These are phyloP conservation scores for Pseudoturritis turrita DNA, from an alignment of 345 rosid species.

Conservation along the genomic window DNA sequence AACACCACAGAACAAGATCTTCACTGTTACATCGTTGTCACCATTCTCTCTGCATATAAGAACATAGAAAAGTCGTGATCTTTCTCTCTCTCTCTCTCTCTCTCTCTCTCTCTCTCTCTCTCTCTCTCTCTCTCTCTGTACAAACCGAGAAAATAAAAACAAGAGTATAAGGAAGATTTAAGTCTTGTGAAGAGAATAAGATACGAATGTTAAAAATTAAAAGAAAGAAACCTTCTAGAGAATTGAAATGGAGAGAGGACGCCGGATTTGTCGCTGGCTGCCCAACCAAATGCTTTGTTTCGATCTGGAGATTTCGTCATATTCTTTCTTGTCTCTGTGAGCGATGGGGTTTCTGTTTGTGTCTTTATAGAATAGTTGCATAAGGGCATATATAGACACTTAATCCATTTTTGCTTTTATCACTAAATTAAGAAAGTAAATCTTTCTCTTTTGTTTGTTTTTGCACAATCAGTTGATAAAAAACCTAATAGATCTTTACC, in stretches of 20 bases:
- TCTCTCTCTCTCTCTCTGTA: background rate
- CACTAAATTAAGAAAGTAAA: background rate
- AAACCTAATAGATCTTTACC: background rate
- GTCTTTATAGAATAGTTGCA: background rate
- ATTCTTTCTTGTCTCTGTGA: background rate
- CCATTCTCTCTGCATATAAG: conserved; percentile 55
- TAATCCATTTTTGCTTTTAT: background rate
- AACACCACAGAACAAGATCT: conserved; percentile 71
- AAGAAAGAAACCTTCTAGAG: conserved; percentile 33
- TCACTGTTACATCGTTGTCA: conserved; percentile 59
- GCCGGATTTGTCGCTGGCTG: conserved; percentile 35
- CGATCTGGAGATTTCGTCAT: conserved; percentile 23
- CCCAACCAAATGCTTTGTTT: conserved; percentile 39
- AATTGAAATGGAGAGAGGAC: conserved; percentile 35
- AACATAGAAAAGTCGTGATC: background rate
- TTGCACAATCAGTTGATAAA: background rate
- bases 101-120: background rate
- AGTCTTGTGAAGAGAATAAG: background rate
- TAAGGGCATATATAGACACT: background rate
- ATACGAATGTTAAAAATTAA: background rate
- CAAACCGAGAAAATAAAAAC: no score
- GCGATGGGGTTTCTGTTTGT: background rate
- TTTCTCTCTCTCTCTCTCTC: background rate
- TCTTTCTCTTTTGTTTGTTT: background rate
- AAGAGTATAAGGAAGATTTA: no score